These are phyloP conservation scores for Globisporangium rhizosaccharum DNA, from an alignment of 352 stramenopile species.

Conservation along the genomic window DNA sequence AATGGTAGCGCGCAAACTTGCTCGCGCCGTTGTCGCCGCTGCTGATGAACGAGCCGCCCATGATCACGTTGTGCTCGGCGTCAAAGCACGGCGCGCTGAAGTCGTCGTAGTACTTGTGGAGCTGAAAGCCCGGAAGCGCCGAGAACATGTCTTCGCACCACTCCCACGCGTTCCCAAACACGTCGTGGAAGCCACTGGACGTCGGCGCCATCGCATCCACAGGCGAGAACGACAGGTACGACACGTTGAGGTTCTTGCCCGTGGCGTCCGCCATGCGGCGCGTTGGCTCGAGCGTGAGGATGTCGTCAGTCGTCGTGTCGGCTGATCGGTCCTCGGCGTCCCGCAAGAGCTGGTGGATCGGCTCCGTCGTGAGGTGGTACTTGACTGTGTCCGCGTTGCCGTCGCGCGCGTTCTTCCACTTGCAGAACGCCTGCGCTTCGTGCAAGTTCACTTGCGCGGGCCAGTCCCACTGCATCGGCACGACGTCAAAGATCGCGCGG, in stretches of 20 bases:
- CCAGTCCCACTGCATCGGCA: constrained; percentile 95
- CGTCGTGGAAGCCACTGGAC: constrained; percentile 87
- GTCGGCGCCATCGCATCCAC: constrained; percentile 79
- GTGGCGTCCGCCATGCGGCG: constrained; percentile 28
- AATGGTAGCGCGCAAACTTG: constrained; percentile 95
- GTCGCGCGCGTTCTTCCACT: constrained; percentile 76
- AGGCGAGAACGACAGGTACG: constrained; percentile 87
- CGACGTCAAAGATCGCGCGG: constrained; percentile 87
- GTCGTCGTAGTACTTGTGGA: constrained; percentile 94
- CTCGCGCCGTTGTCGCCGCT: constrained; percentile 92
- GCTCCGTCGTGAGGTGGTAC: constrained; percentile 90
- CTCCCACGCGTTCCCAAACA: constrained; percentile 95
- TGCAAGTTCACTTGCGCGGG: constrained; percentile 95
- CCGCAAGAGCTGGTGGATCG: constrained; percentile 90
- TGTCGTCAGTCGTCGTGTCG: constrained; percentile 55
- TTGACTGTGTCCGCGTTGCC: constrained; percentile 56
- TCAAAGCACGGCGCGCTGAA: constrained; percentile 98
- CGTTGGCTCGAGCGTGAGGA: constrained; percentile 55
- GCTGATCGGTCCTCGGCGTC: constrained; percentile 45
- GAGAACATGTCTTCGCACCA: constrained; percentile 96
- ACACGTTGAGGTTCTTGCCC: constrained; percentile 91
- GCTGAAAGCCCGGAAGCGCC: constrained; percentile 88
- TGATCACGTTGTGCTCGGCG: constrained; percentile 95
- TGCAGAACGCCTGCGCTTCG: constrained; percentile 91
- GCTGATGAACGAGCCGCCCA: constrained; percentile 94